These are phyloP conservation scores for Ottelia alismoides DNA, from an alignment of 106 monocot species.

Conservation along the genomic window DNA sequence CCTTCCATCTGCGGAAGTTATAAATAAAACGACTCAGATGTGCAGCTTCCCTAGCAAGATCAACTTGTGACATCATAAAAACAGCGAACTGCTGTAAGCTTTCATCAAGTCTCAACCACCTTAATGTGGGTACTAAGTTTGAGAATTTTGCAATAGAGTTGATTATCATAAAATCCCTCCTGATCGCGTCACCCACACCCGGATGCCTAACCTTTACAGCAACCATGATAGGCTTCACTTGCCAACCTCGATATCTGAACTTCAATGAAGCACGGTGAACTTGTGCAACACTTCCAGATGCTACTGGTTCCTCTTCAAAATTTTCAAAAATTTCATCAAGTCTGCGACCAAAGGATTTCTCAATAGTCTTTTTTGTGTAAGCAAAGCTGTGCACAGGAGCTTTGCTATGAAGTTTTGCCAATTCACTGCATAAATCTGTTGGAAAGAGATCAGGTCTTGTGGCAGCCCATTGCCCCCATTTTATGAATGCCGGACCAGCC, in stretches of 20 bases:
- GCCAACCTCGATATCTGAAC: slow-evolving; percentile 20
- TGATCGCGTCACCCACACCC: slow-evolving; percentile 55
- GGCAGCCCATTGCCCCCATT: slow-evolving; percentile 81
- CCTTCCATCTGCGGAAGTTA: slow-evolving; percentile 69
- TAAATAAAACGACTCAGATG: slow-evolving; percentile 79
- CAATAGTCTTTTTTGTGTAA: slow-evolving; percentile 51
- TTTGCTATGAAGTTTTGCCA: slow-evolving; percentile 59
- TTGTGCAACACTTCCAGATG: slow-evolving; percentile 72
- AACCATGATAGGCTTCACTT: slow-evolving; percentile 25
- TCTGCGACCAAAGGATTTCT: slow-evolving; percentile 53
- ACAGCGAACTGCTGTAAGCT: slow-evolving; percentile 75
- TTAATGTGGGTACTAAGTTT: slow-evolving; percentile 41
- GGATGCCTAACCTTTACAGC: slow-evolving; percentile 80
- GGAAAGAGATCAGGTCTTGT: slow-evolving; percentile 71
- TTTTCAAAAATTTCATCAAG: slow-evolving; percentile 67
- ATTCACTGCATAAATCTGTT: slow-evolving; percentile 44
- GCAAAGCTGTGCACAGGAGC: slow-evolving; percentile 61
- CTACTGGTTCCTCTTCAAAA: slow-evolving; percentile 71
- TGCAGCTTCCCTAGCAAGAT: slow-evolving; percentile 80
- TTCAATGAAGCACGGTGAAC: slow-evolving; percentile 49
- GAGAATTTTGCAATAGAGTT: slow-evolving; percentile 54
- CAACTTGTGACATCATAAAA: slow-evolving; percentile 80
- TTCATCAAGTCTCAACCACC: slow-evolving; percentile 69
- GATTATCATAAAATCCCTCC: slow-evolving; percentile 68
- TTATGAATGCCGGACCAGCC: slow-evolving; percentile 74